Percentiles rank a stretch among this genome's conserved stretches.
Evolutionary conservation across 768 basidiomycete species (phyloP).

Genomic region (Leccinum rimulosum): DNA sequence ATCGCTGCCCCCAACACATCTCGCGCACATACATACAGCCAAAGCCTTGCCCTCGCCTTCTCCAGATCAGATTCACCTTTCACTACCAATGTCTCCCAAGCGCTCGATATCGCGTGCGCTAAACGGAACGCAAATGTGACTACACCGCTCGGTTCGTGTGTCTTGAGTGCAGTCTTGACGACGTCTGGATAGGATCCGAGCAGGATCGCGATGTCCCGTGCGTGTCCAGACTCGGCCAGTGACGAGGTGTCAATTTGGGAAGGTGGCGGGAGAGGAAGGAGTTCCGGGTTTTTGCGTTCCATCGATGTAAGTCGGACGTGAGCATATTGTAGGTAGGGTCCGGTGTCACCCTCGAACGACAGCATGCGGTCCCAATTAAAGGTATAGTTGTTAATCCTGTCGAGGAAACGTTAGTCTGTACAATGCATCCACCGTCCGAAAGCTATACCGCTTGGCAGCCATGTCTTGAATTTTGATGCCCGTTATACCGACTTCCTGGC

Average conservation of each 20-base stretch:
- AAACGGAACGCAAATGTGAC: conserved; percentile 89
- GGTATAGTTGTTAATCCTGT: conserved; percentile 91
- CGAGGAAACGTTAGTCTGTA: neutral
- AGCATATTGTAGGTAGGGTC: conserved; percentile 94
- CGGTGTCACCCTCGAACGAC: conserved; percentile 94
- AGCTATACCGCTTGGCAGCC: conserved; percentile 80
- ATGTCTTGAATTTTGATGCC: conserved; percentile 98
- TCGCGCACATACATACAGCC: conserved; percentile 83
- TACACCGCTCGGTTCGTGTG: conserved; percentile 85
- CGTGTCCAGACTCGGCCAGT: conserved; percentile 67
- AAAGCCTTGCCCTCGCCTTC: conserved; percentile 82
- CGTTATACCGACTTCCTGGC: conserved; percentile 85
- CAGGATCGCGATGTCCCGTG: conserved; percentile 83
- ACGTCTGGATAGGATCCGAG: conserved; percentile 90
- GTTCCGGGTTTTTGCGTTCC: conserved; percentile 86
- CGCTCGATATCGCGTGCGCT: conserved; percentile 83
- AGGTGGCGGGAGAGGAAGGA: conserved; percentile 70
- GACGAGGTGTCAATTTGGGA: conserved; percentile 64
- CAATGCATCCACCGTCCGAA: neutral
- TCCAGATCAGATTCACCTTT: conserved; percentile 75
- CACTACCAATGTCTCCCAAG: conserved; percentile 90
- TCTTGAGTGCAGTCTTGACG: conserved; percentile 80
- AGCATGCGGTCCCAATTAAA: conserved; percentile 95
- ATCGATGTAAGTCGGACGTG: conserved; percentile 92
- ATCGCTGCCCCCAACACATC: conserved; percentile 89